Conservation (phyloP, 2,329 filamentous ascomycete species). For the Zymoseptoria pseudotritici region DNA sequence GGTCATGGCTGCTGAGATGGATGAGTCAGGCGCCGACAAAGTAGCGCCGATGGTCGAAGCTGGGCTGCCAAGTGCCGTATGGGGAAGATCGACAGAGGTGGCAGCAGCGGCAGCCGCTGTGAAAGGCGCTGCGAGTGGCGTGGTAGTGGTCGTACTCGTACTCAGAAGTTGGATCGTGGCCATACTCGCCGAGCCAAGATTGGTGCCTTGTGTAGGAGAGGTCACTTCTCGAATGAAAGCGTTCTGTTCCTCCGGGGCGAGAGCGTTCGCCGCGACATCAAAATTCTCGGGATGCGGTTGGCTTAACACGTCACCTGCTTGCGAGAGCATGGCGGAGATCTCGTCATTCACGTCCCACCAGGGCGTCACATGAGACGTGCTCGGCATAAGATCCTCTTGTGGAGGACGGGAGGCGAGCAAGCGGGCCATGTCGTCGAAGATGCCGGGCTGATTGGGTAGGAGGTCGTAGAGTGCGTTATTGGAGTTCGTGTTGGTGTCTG, state of each 20-base stretch:
- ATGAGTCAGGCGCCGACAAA: not conserved
- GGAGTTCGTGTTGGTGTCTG: not conserved
- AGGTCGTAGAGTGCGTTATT: not conserved
- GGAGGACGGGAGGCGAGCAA: not conserved
- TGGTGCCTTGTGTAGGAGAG: no score
- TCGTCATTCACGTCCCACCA: not conserved
- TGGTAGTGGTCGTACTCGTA: no score
- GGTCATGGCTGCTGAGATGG: not conserved
- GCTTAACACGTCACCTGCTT: not conserved
- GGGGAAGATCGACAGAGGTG: no score
- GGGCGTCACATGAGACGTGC: not conserved
- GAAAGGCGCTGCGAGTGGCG: no score
- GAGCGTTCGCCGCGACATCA: not conserved
- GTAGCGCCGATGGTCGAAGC: no score
- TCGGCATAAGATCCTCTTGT: not conserved
- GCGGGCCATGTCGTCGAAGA: conserved; percentile 5
- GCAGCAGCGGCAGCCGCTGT: no score
- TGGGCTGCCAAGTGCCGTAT: no score
- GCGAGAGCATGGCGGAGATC: not conserved
- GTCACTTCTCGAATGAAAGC: no score
- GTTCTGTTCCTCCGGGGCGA: not conserved
- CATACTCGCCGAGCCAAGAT: no score
- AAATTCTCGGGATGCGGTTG: not conserved
- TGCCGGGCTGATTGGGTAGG: not conserved
- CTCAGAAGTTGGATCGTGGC: no score